Conservation (phyloP, 106 monocot species). For the Apostasia ramifera region DNA sequence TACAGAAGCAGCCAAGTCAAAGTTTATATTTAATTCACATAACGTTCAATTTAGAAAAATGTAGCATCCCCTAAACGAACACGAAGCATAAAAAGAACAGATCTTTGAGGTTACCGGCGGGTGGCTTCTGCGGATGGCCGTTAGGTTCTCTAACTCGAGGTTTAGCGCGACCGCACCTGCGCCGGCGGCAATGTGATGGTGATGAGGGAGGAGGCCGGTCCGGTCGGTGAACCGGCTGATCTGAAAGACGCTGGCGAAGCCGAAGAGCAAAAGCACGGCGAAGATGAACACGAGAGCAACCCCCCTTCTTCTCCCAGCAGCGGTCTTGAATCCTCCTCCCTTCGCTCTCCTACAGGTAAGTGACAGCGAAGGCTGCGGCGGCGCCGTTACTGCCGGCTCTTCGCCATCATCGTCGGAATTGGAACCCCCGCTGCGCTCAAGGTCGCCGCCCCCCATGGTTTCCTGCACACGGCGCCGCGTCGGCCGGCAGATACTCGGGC, state of each 20-base stretch:
- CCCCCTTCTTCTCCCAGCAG: neutral
- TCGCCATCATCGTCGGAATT: slow-evolving; percentile 3
- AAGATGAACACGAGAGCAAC: neutral
- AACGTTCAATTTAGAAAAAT: too few relatives aligned
- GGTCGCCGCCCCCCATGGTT: neutral
- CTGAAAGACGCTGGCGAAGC: slow-evolving; percentile 5
- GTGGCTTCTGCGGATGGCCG: neutral
- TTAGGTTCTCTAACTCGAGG: neutral
- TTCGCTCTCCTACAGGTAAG: too few relatives aligned
- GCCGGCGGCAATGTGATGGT: neutral
- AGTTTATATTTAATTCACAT: too few relatives aligned
- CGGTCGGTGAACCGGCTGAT: neutral
- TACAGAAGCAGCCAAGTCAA: too few relatives aligned
- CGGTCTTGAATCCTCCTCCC: neutral
- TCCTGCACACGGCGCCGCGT: slow-evolving; percentile 4
- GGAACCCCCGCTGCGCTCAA: neutral
- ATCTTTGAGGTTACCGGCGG: neutral
- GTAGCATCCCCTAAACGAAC: neutral
- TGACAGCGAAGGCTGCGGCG: too few relatives aligned
- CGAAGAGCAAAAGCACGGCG: neutral
- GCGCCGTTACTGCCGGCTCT: neutral
- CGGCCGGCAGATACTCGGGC: neutral
- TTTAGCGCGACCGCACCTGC: neutral
- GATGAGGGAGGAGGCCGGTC: neutral
- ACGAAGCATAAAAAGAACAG: neutral